Conservation (phyloP, 176 grass and related monocot genomes). For the Eleusine coracana region DNA sequence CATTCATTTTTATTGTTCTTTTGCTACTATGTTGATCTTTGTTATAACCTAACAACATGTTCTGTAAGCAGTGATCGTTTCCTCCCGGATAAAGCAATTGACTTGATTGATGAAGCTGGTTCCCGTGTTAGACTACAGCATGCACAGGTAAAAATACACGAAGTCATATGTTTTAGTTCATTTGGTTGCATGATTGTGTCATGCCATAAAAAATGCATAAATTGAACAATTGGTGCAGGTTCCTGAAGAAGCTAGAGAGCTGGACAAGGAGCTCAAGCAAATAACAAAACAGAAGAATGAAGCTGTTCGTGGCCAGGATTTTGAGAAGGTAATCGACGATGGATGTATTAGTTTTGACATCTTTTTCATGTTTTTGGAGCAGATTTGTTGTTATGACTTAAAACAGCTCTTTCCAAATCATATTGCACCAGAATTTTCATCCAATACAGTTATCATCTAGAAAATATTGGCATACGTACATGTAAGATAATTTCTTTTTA, state of each 20-base stretch:
- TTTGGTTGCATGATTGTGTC: constrained; percentile 30
- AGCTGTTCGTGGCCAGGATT: constrained; percentile 82
- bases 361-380: constrained; percentile 25
- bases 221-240: constrained; percentile 48
- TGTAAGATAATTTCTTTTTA: background rate
- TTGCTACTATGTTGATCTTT: constrained; percentile 16
- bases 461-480: constrained; percentile 6
- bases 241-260: constrained; percentile 80
- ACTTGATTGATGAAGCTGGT: constrained; percentile 93
- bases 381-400: background rate
- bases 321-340: constrained; percentile 69
- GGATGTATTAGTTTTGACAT: constrained; percentile 26
- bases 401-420: background rate
- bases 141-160: constrained; percentile 65
- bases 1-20: background rate
- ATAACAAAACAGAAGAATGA: constrained; percentile 92
- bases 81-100: constrained; percentile 91
- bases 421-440: constrained; percentile 4
- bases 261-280: constrained; percentile 87
- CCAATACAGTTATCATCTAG: background rate
- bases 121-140: constrained; percentile 84
- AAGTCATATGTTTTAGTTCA: constrained; percentile 27
- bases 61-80: constrained; percentile 75
- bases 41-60: constrained; percentile 20
- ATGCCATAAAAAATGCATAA: constrained; percentile 17